Base-by-base conservation (phyloP, 306 rosid genomes). In the Dicorynia guianensis region DNA sequence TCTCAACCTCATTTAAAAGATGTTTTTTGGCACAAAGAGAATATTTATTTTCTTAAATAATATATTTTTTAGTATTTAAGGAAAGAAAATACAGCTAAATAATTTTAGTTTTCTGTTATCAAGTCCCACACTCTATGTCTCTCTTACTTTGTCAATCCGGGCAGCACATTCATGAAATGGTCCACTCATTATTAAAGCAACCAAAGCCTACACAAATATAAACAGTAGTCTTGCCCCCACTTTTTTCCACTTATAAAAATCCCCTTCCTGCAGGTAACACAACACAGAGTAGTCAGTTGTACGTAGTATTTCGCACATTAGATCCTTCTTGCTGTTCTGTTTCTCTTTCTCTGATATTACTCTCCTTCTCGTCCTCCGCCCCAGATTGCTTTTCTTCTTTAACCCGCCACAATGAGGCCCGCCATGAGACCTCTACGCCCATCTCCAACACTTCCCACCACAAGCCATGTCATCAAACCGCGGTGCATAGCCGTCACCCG, bases 401-500 rank as follows among this genome's bases (percentile, higher is more conserved):
- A 11, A 49, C 48, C 9, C 34, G 39, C 12, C 19, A 71, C 44
- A 25, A 81, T 85, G 86, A 82, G 57, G 69, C 68, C 76, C 6
- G 14, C 78, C 25, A 42, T 61, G 38, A 76, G 59, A 79, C 42
- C 77, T 35, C 11, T 53, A 11, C 30, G 14, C 58, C 82, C 82
- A 79, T 54, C 67, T 77, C 66, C 47, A 20, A 47, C 34, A 50
- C 0, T 55, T 30, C 46, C 63, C 3, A 5, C 48, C n/a, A 34
- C 63, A 11, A 43, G 0, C 11, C 18, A 64, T 12, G 38, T 64
- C 38, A 49, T 8, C 7, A 43, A 44, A 63, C 69, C 67, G 44
- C 59, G 58, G 75, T 76, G 81, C 74, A 61, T 71, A 81, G 20
- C 71, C 34, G 33, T 77, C 46, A 33, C 68, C 12, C 61, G 38